Evolutionary conservation across 129 eudicot species (phyloP), one percentile per base, ranked within the genome.

Genomic region (Lonicera japonica): DNA sequence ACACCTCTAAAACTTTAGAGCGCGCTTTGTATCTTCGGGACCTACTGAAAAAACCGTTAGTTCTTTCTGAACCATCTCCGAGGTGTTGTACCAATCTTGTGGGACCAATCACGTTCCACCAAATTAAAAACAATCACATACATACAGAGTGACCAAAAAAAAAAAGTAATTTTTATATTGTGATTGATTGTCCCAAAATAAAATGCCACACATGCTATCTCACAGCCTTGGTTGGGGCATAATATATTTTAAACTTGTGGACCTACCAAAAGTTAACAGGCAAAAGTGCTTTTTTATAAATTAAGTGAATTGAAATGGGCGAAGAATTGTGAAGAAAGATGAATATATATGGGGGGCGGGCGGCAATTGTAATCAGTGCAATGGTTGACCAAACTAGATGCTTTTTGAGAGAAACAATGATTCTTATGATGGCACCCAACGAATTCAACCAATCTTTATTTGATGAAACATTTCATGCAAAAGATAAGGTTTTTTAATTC

Each of bases 361-460:
- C n/a, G n/a, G n/a, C n/a, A 23, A 64, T 60, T 16, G 46, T 24
- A 65, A 58, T 51, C 38, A 66, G 41, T 73, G 34, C 24, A 53
- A 53, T 41, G 58, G 69, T 67, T 67, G 80, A 75, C 75, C 13
- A 63, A 69, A 20, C 22, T 12, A 54, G 54, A 8, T 15, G 29
- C 16, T 39, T 58, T 61, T 53, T 62, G 11, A n/a, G 25, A 21
- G 14, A 16, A 61, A 48, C 63, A 62, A 74, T 74, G 61, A 68
- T 74, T 67, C 18, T 20, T 25, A 41, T 68, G 20, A 43, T 61
- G 65, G 74, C 74, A 74, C 74, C 70, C 65, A 61, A 41, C 70
- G 41, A 56, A 5, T 46, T n/a, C 60, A 65, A 50, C 48, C 19
- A 47, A 63, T 22, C 6, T 46, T 56, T 36, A 45, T 46, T 63